Evolutionary conservation across 352 stramenopile genomes (phyloP), one percentile per base, ranked within the genome.

Genomic region (Pythium biforme): DNA sequence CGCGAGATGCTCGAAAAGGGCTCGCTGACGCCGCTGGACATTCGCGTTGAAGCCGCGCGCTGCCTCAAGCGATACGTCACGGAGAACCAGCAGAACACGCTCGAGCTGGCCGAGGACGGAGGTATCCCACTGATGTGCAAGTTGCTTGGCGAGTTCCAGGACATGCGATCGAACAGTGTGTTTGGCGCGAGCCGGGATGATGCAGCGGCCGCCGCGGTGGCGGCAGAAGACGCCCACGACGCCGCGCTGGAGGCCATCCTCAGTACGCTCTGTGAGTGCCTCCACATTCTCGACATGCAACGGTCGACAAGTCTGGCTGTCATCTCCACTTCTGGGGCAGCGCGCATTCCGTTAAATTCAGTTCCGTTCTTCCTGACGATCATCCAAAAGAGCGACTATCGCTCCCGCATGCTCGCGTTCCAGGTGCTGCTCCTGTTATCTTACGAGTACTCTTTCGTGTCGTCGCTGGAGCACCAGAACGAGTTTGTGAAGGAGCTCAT

Each of bases 31-130:
- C 67, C 72, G 8, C 46, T 88, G 11, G 76, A 88, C 41, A 76
- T 80, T 53, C 82, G 84, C 2, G 59, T 92, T 9, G 84, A 95
- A 68, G 81, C 79, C 4, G 81, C 74, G 2, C 76, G 82, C 6
- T 93, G 86, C 31, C 37, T 95, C 25, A 90, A 88, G 40, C 75
- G 75, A 39, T 95, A 83, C 58, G 77, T 92, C 29, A 63, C 73
- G 22, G 87, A 93, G 57, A 92, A 93, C 55, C 55, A 67, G 7
- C 76, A 86, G 6, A 94, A 92, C 51, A 88, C 85, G n/a, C 51
- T 73, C 6, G 83, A 94, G 33, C 71, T 93, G 25, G 80, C 72
- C 0, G 64, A 75, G 17, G 73, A 83, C 37, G 79, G 79, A 29
- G 82, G 82, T 0, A 73, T 92, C 29, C 54, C 62, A 25, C 56